Base-by-base conservation (phyloP, 208 protist genomes). In the Leishmania amazonensis region DNA sequence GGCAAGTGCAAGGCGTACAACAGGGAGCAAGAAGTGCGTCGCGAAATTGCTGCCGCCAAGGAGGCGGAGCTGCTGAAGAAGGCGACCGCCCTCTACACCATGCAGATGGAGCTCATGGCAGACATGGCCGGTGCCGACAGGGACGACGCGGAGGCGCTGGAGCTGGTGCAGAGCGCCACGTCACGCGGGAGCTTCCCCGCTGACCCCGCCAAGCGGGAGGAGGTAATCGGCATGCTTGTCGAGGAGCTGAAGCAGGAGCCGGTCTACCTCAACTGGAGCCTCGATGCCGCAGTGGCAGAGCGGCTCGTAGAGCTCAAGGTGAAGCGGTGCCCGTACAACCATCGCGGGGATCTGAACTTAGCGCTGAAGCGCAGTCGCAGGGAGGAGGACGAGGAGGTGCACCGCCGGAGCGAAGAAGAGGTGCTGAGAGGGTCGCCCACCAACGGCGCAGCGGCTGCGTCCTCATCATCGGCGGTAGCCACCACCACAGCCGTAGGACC, bases 191-290 rank as follows among this genome's bases (percentile, higher is more conserved):
- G 53, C 75, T 86, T 86, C 64, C 83, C 84, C 3, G n/a, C 79
- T 0, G 84, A 85, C 42, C 78, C 79, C 13, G 19, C 68, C 15
- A 80, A 78, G 64, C 77, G 76, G 53, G 58, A 19, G n/a, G 81
- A 88, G 60, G 79, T 91, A 57, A 75, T 94, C 4, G 47, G 42
- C 15, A 73, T 73, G 19, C 86, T 95, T 31, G 68, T 97, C 21
- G 85, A 84, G 21, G 92, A 95, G 86, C 85, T 97, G 65, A 93
- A 94, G 84, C 76, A 86, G 79, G 91, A 96, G 84, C 85, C 89
- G 51, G 86, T 84, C 40, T 97, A 96, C 72, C 78, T 85, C 53
- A 86, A 94, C 75, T 97, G 94, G 93, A 95, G 88, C 79, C 83
- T 97, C 13, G 92, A 97, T 60, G 89, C 86, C 35, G 92, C 81